Evolutionary conservation across 345 rosid species (phyloP).

Genomic region (Combretum micranthum): DNA sequence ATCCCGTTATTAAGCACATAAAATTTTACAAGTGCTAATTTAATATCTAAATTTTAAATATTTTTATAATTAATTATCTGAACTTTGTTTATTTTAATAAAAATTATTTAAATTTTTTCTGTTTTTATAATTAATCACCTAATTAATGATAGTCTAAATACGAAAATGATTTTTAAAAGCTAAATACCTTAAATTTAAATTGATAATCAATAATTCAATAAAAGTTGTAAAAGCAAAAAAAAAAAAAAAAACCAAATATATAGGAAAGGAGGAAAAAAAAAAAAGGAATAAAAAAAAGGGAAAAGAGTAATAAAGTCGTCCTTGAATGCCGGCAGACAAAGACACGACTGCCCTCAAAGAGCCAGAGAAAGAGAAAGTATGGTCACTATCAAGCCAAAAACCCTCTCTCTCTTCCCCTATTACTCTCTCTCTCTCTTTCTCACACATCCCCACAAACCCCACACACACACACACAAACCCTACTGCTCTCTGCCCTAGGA

Average conservation of each 20-base stretch:
- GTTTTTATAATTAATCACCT: too few species aligned
- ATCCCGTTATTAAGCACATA: too few species aligned
- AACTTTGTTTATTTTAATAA: too few species aligned
- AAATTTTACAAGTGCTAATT: too few species aligned
- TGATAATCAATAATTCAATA: too few species aligned
- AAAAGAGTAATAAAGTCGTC: slow-evolving; percentile 12
- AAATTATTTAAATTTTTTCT: too few species aligned
- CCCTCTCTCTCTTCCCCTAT: background rate
- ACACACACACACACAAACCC: background rate
- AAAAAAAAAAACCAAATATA: background rate
- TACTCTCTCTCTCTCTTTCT: background rate
- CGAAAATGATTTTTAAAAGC: too few species aligned
- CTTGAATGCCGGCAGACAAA: slow-evolving; percentile 37
- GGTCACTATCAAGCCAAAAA: slow-evolving; percentile 48
- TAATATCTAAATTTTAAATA: too few species aligned
- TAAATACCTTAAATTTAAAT: too few species aligned
- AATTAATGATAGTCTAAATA: too few species aligned
- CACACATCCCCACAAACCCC: background rate
- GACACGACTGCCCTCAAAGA: slow-evolving; percentile 34
- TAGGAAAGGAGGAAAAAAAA: background rate
- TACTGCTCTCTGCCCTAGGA: slow-evolving; percentile 2
- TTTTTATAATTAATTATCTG: too few species aligned
- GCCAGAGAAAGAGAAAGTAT: slow-evolving; percentile 15
- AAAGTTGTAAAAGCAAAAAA: too few species aligned
- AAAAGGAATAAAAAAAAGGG: background rate